Base-by-base conservation (phyloP, 202 grass and related monocot species). In the Zoysia matrella region DNA sequence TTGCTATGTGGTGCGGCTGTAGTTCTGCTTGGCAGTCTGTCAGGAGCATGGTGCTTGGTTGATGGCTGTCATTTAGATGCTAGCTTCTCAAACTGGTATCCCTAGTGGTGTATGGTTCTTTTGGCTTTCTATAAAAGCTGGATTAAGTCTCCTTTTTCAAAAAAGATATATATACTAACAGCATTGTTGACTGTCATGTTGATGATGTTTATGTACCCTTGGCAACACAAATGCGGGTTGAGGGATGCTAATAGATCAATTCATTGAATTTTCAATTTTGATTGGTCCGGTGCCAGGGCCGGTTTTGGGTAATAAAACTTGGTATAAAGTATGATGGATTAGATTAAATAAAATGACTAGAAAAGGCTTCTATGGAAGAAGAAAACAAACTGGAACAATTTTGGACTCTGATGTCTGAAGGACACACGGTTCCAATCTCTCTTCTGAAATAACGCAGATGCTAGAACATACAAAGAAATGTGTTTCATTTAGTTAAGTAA, bases 221-320 rank as follows among this genome's bases (percentile, higher is more conserved):
- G 52, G 39, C 41, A 67, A 47, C 67, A 65, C 11, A 43, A 72
- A 44, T 58, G 10, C 22, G 8, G 41, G 54, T 18, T 40, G 41
- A 62, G 44, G 55, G 65, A 57, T 1, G 42, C 0, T 15, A 49
- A 30, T 70, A 4, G 10, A 15, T 71, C 30, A 8, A 58, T 64
- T 82, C 3, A 55, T 87, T 11, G 40, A 22, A 22, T 22, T 22
- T 22, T 22, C 22, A 57, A 30, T 84, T 47, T 68, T 80, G 39
- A 44, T 3, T 63, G 7, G 63, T 75, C 54, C 6, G 48, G 46
- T 54, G 42, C 10, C 39, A 47, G 46, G 22, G 22, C 22, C 22
- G 22, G 22, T 22, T 22, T 22, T 22, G 22, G 22, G 22, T 22
- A 22, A 22, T 22, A 22, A 22, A 3, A 60, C 72, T 53, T 71